Base-by-base conservation (phyloP, 2,329 filamentous ascomycete species). In the Hirsutella rhossiliensis region DNA sequence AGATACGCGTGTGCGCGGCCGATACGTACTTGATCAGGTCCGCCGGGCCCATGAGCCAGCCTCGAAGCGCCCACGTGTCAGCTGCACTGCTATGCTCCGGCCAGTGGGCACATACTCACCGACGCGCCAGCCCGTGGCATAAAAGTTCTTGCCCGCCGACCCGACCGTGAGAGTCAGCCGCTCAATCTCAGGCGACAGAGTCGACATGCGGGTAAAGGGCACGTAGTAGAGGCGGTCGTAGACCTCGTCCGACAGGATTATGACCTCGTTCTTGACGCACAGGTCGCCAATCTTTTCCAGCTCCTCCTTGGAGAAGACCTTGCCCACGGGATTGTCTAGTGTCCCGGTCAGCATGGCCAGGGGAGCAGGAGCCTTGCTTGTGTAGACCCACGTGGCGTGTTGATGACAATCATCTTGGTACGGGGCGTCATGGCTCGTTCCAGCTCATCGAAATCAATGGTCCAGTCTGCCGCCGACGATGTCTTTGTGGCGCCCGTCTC, bases 131-230 rank as follows among this genome's bases (percentile, higher is more conserved):
- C 92, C 92, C 0, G 92, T 98, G 45, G 87, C 87, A 59, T 97
- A 97, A 65, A 98, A 98, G 71, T 92, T 94, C 75, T 98, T 98
- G 55, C 92, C 92, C 1, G 88, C 92, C 0, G 88, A 95, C 18
- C 92, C 92, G 28, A 98, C 92, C 0, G 92, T 97, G 41, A 98
- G 66, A 5, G 92, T 97, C 52, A 94, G 74, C 46, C 78, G 78
- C 54, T 88, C 88, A 42, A 97, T 80, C 61, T 96, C 88, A 0
- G 89, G 88, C 0, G 87, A 94, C 17, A 98, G 70, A 0, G 88
- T 96, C 20, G 87, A 87, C 44, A 97, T 83, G 54, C 92, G 79
- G 1, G 89, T 97, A 60, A 97, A 98, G 1, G 90, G 90, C 1
- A 88, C 86, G 60, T 97, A 98, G 73, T 83, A 96, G 1, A 98